Base-by-base conservation (phyloP, 345 rosid species). In the Heritiera fomes region DNA sequence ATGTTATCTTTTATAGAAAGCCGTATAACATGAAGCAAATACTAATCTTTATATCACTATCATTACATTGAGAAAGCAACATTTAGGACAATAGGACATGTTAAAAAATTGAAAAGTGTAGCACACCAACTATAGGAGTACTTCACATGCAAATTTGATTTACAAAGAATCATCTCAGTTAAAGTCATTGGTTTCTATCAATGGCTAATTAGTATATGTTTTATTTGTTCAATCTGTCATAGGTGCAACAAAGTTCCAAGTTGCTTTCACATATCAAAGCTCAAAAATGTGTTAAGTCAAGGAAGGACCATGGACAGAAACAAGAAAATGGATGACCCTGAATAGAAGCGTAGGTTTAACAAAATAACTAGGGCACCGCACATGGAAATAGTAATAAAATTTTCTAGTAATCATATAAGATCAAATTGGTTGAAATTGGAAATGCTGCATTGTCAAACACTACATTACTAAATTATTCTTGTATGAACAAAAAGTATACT, bases 181-280 rank as follows among this genome's bases (percentile, higher is more conserved):
- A 20, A 70, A 70, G 58, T 70, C 18, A 8, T n/a, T 7, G 41
- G 41, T 70, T 71, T 28, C 59, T 49, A 70, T 6, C 17, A 23
- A 14, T 49, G 56, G 40, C 41, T 70, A 38, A 70, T 28, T 70
- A 60, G 49, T 28, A 28, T 6, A 70, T 49, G 59, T 30, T 70
- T 70, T 23, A 71, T 49, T 23, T 71, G 41, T 71, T 49, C 74
- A 49, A 20, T 53, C 28, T 45, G 28, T 38, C 59, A 70, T 49
- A 70, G 74, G 59, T 13, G 41, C 75, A 49, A 50, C 8, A 6
- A 71, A 70, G 43, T 8, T 49, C 55, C 59, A 71, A 71, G 43
- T 30, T 30, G 13, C 8, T 28, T 28, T 70, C 17, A 20, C 58
- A 9, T 70, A n/a, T 47, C 15, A 62, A 23, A 34, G 41, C 45